Percentiles rank a stretch among this genome's conserved stretches.
Evolutionary conservation across 2,329 filamentous ascomycete species (phyloP).

Genomic region (Phaeosphaeriaceae sp.): DNA sequence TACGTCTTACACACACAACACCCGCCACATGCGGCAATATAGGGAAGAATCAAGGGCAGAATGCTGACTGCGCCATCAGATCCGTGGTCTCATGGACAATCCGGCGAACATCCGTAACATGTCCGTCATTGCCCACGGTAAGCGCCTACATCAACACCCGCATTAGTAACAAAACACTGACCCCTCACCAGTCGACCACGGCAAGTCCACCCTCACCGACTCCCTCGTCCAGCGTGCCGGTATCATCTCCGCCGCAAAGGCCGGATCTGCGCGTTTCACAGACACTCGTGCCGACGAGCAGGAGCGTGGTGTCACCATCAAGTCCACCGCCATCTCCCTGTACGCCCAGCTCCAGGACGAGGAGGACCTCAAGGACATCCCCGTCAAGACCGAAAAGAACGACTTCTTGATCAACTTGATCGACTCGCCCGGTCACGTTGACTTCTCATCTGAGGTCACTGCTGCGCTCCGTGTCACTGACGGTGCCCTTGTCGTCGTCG

Average conservation of each 20-base stretch:
- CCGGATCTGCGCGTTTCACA: slow-evolving; percentile 93
- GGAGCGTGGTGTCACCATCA: slow-evolving; percentile 99
- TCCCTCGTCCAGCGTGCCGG: slow-evolving; percentile 98
- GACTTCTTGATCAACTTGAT: slow-evolving; percentile 99
- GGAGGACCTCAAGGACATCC: slow-evolving; percentile 95
- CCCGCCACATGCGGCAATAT: slow-evolving; percentile 27
- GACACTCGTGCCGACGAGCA: slow-evolving; percentile 98
- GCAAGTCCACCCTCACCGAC: slow-evolving; percentile 99
- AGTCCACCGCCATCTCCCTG: slow-evolving; percentile 99
- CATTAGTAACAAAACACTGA: slow-evolving; percentile 32
- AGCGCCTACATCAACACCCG: slow-evolving; percentile 36
- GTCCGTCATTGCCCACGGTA: slow-evolving; percentile 99
- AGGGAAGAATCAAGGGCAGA: slow-evolving; percentile 8
- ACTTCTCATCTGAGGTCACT: slow-evolving; percentile 99
- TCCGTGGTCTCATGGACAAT: slow-evolving; percentile 81
- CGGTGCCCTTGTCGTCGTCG: slow-evolving; percentile 98
- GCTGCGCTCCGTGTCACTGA: slow-evolving; percentile 99
- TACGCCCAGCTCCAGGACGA: slow-evolving; percentile 82
- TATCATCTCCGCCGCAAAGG: slow-evolving; percentile 99
- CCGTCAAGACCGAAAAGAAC: slow-evolving; percentile 85
- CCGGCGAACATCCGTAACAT: slow-evolving; percentile 86
- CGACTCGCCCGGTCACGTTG: slow-evolving; percentile 99
- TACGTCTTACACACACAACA: slow-evolving; percentile 53
- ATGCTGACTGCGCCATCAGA: slow-evolving; percentile 58
- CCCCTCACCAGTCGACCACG: slow-evolving; percentile 80